Base-by-base conservation (phyloP, 2,329 filamentous ascomycete species). In the Fusarium marasasianum region DNA sequence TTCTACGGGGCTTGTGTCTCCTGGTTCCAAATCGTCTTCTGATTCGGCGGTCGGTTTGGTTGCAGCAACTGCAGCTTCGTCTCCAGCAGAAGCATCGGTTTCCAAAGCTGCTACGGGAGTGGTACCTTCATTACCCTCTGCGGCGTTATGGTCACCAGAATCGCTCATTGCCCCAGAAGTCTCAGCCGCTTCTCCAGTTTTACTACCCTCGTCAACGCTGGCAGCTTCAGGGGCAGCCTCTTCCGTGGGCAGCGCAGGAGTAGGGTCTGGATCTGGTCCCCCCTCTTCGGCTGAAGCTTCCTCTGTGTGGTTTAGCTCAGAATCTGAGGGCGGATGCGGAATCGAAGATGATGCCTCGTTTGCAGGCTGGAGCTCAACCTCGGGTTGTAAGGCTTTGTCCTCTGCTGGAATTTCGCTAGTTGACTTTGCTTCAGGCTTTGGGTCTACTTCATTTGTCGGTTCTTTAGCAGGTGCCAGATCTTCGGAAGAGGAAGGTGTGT, bases 121-220 rank as follows among this genome's bases (percentile, higher is more conserved):
- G 47, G 31, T n/a, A 48, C 33, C 29, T 31, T 50, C 43, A 41
- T 56, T 54, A 31, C 35, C 45, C 5, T 50, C 68, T 33, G 26
- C 41, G 20, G 54, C 35, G 53, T 57, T 59, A 11, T 51, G 48
- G 20, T 59, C 63, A 18, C 60, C 51, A 24, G 47, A 38, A 15
- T 69, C 71, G 14, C 38, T 63, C 47, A 35, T 31, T 24, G 48
- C 11, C 44, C 50, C 43, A 41, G 62, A 31, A 13, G 50, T 45
- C 40, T 64, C 55, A 15, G 26, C 33, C 24, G 20, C 31, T 33
- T 74, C 44, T 17, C 29, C 40, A 24, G 60, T 37, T 50, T 60
- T 61, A 33, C 29, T 59, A 20, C 55, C 55, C 35, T 72, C 73
- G 12, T 58, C 43, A 22, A 29, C 29, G 31, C 54, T 59, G 54